Conservation (phyloP, 352 stramenopile genomes). For the Phytopythium kandeliae region DNA sequence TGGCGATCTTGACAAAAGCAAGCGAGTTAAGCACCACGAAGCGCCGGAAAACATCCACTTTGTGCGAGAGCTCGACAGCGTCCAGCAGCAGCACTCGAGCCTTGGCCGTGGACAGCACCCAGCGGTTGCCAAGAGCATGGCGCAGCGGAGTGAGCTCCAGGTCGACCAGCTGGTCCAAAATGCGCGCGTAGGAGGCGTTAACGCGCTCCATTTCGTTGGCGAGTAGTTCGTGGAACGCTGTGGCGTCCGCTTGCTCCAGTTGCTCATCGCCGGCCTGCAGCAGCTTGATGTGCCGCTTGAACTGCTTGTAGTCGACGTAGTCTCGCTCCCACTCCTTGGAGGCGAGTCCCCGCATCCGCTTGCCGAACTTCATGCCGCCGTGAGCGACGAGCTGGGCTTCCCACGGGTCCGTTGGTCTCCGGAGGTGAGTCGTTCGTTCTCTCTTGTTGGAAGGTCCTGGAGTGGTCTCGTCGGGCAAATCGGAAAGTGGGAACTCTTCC, state of each 20-base stretch:
- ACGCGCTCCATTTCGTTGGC: constrained; percentile 48
- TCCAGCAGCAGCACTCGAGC: constrained; percentile 48
- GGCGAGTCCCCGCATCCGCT: constrained; percentile 66
- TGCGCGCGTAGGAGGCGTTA: constrained; percentile 49
- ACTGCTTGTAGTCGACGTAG: constrained; percentile 82
- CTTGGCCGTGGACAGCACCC: constrained; percentile 48
- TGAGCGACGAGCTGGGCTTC: background rate
- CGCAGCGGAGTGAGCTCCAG: constrained; percentile 30
- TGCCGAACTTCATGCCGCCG: constrained; percentile 79
- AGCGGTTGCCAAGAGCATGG: constrained; percentile 39
- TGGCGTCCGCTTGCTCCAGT: constrained; percentile 2
- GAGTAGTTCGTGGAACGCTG: constrained; percentile 27
- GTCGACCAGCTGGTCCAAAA: constrained; percentile 42
- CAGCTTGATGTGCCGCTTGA: constrained; percentile 63
- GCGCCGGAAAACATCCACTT: constrained; percentile 66
- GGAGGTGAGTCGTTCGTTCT: background rate
- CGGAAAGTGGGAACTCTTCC: background rate
- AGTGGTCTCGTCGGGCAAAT: background rate
- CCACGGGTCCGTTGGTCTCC: background rate
- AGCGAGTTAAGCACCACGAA: constrained; percentile 79
- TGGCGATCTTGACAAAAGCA: constrained; percentile 76
- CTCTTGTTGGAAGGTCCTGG: background rate
- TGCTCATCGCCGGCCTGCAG: constrained; percentile 10
- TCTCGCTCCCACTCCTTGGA: constrained; percentile 47
- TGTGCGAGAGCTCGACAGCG: constrained; percentile 50